These are phyloP conservation scores for Helicocarpus griseus DNA, from an alignment of 2,329 filamentous ascomycete species.

Conservation along the genomic window DNA sequence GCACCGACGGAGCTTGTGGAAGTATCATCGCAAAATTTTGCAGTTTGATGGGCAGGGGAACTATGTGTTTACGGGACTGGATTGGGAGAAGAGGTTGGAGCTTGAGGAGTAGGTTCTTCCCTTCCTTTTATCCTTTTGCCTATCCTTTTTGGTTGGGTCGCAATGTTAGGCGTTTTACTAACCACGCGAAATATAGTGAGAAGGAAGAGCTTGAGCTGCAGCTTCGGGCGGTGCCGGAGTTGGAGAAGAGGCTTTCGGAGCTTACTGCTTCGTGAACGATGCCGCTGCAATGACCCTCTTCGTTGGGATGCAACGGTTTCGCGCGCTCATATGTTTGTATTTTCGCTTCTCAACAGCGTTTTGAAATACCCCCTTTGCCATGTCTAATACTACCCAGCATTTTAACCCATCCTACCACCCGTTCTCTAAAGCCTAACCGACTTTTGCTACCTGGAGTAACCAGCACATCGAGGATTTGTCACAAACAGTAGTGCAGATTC, in stretches of 20 bases:
- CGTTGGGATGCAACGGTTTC: no score
- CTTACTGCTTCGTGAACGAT: slow-evolving; percentile 43
- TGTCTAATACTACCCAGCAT: background rate
- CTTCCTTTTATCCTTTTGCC: slow-evolving; percentile 1
- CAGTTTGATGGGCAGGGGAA: slow-evolving; percentile 94
- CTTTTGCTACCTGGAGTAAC: no score
- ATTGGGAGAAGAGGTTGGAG: slow-evolving; percentile 73
- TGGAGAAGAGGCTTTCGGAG: slow-evolving; percentile 76
- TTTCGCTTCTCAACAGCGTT: no score
- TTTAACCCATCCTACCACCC: background rate
- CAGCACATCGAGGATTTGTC: no score
- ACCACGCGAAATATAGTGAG: slow-evolving; percentile 45
- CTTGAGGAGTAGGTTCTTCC: slow-evolving; percentile 62
- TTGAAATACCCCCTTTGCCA: background rate
- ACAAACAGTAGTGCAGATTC: no score
- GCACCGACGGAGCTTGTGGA: slow-evolving; percentile 86
- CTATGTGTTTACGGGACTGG: slow-evolving; percentile 79
- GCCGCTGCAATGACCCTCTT: background rate
- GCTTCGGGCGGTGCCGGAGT: slow-evolving; percentile 74
- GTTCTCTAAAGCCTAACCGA: no score
- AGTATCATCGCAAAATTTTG: slow-evolving; percentile 87
- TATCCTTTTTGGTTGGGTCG: background rate
- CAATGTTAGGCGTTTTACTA: slow-evolving; percentile 10
- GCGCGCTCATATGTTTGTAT: no score
- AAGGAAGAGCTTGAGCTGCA: slow-evolving; percentile 86